Evolutionary conservation across 352 stramenopile genomes (phyloP), one percentile per base, ranked within the genome.

Genomic region (Phytophthora constricta): DNA sequence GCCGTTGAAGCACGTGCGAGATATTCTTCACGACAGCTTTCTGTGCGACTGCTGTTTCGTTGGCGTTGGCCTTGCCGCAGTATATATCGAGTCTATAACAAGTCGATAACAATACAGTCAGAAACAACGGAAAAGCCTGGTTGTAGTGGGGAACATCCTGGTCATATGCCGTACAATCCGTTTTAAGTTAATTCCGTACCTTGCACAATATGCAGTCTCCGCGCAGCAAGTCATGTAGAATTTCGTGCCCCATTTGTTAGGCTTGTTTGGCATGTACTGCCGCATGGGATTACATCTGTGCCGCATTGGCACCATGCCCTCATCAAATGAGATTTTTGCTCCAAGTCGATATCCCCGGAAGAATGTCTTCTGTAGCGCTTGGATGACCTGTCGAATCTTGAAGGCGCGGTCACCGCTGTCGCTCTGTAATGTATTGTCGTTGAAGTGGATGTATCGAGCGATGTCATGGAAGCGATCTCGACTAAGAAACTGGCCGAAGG

Each of bases 211-310:
- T 5, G 41, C 39, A 0, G 49, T 62, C 13, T 51, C 4, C 0
- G 47, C 20, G 20, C 53, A 58, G 37, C 62, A 70, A 16, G 48
- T 49, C 42, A 62, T 56, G 33, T 65, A 70, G 43, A 61, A 70
- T 53, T 65, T 70, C 2, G 48, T 70, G 0, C 42, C 55, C 55
- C 49, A 70, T 41, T 33, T 39, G 50, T 55, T 42, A 11, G 62
- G 62, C 62, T 61, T 65, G 14, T 28, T 27, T 9, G 47, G 14
- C n/a, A 54, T 58, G 49, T 56, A 65, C 23, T 53, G 26, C 0
- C 43, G 37, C 55, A 70, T 57, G 0, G 55, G 55, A 19, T 61
- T 67, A 22, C 28, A 31, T 0, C 22, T 8, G 49, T 41, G 20
- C 14, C 31, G 20, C 14, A n/a, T 50, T 9, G 47, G 37, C 5